Evolutionary conservation across 257 asterid species (phyloP), one percentile per base, ranked within the genome.

Genomic region (Solanum arcanum): DNA sequence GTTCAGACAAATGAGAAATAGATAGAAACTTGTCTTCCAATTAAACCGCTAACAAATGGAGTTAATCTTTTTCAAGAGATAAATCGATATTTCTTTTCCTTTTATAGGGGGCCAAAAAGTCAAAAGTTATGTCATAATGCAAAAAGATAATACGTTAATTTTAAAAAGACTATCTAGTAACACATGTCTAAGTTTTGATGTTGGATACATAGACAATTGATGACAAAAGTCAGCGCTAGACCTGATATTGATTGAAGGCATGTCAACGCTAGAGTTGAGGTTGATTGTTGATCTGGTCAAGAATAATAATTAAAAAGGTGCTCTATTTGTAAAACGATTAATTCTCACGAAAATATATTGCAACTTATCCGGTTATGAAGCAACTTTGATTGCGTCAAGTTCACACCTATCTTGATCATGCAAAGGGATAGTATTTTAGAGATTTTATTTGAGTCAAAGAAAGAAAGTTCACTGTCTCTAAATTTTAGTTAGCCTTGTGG

Each of bases 401-500:
- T 62, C 70, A n/a, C 23, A n/a, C 5, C 4, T 1, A 62, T n/a
- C 31, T 62, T 62, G 15, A 62, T 62, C 16, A 62, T 62, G 31
- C 3, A n/a, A 5, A 1, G 11, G 5, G 31, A 0, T 5, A 3
- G 1, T n/a, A 12, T n/a, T 64, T 64, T 0, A 0, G 9, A n/a
- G 8, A 4, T 11, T 23, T n/a, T n/a, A 31, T n/a, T 62, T 4
- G 70, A n/a, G 15, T 7, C n/a, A 5, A 62, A 8, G 31, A 5
- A 62, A 15, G 31, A 62, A n/a, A 8, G 16, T 64, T 31, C 27
- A 60, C 3, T 2, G 9, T 60, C 6, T 64, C 35, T 25, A 12
- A n/a, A n/a, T 62, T 62, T 11, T 15, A 2, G 18, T 64, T n/a
- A 64, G 35, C 6, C 35, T 33, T 33, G 35, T 1, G 5, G 31